Evolutionary conservation across 148 eudicot species (phyloP).

Genomic region (Rhododendron kiyosumense): DNA sequence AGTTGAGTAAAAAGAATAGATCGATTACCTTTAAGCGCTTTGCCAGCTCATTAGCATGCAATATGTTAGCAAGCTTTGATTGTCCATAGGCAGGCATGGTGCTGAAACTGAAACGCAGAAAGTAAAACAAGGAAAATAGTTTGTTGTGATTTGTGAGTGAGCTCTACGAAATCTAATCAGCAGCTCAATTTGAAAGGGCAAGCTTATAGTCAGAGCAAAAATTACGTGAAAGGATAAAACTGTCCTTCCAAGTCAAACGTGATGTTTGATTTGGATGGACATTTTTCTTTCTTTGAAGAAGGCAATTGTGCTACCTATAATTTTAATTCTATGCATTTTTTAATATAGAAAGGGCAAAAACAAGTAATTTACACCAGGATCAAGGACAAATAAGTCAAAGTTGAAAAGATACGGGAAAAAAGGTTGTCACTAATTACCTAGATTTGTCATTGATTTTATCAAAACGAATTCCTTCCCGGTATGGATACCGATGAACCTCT

Average conservation of each 20-base stretch:
- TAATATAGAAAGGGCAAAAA: not conserved
- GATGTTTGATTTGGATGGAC: not conserved
- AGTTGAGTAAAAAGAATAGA: not conserved
- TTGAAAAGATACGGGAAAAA: not conserved
- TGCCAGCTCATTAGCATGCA: conserved; percentile 81
- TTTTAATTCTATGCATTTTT: not conserved
- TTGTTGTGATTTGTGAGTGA: not conserved
- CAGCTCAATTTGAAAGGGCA: not conserved
- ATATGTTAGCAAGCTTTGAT: conserved; percentile 81
- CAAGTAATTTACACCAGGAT: not conserved
- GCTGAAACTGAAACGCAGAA: conserved; percentile 47
- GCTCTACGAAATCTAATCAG: not conserved
- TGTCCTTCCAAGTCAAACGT: not conserved
- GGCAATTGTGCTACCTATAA: not conserved
- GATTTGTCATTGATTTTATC: conserved; percentile 68
- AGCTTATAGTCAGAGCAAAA: not conserved
- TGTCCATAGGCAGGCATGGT: conserved; percentile 69
- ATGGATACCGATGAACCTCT: conserved; percentile 51
- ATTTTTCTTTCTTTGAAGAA: not conserved
- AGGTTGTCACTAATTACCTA: conserved; percentile 28
- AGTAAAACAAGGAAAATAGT: not conserved
- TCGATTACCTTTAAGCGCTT: conserved; percentile 55
- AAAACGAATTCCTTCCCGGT: conserved; percentile 52
- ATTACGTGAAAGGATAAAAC: not conserved
- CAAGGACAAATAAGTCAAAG: not conserved